Percentiles rank a stretch among this genome's conserved stretches.
phyloP scores from a whole-genome alignment of 106 monocot genomes.

The Narthecium ossifragum region DNA sequence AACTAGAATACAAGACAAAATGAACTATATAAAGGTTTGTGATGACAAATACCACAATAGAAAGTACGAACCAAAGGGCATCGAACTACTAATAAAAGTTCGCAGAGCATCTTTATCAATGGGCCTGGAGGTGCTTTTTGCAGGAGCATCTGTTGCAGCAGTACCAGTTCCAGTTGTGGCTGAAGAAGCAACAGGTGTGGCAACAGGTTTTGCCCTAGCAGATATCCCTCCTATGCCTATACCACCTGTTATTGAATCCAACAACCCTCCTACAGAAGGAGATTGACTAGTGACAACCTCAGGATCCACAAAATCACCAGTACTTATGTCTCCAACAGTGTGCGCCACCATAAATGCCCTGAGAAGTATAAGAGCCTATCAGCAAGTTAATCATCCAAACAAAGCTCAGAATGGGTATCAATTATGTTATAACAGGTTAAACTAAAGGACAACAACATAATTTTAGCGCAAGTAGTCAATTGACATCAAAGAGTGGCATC shows the following conservation, averaged over 20 bases:
- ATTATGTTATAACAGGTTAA: too few species aligned
- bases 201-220: slow-evolving; percentile 69
- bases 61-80: slow-evolving; percentile 98
- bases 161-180: slow-evolving; percentile 44
- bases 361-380: slow-evolving; percentile 5
- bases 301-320: slow-evolving; percentile 71
- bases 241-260: slow-evolving; percentile 93
- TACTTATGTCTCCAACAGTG: slow-evolving; percentile 69
- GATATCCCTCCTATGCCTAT: slow-evolving; percentile 84
- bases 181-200: slow-evolving; percentile 45
- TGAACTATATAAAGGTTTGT: slow-evolving; percentile 37
- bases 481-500: too few species aligned
- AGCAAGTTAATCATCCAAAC: too few species aligned
- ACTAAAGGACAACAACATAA: too few species aligned
- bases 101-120: slow-evolving; percentile 78
- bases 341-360: slow-evolving; percentile 87
- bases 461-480: too few species aligned
- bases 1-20: slow-evolving; percentile 20
- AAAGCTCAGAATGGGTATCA: too few species aligned
- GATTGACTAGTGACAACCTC: slow-evolving; percentile 63
- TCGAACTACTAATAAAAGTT: slow-evolving; percentile 66
- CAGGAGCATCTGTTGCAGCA: slow-evolving; percentile 42
- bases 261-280: slow-evolving; percentile 77
- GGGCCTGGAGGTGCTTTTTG: slow-evolving; percentile 42
- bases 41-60: too few species aligned